Base-by-base conservation (phyloP, 257 asterid genomes). In the Solanum acaule region DNA sequence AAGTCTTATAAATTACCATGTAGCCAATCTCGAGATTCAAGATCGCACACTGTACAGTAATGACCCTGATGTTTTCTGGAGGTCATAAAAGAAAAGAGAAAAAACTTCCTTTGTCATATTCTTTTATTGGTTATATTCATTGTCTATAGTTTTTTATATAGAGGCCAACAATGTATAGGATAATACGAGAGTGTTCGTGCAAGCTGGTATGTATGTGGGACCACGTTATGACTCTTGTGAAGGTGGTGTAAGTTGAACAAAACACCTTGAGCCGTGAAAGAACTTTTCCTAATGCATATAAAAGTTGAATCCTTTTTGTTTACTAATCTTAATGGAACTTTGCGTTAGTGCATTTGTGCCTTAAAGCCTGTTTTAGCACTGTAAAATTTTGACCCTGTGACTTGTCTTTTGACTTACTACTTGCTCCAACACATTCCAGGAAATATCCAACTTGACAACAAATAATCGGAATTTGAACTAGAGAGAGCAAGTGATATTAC, bases 21-120 rank as follows among this genome's bases (percentile, higher is more conserved):
- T 95, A 40, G 98, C 98, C 38, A 96, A 96, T 92, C 98, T 96
- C 22, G 98, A 96, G 95, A 92, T 94, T 93, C 98, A 96, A 92
- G 99, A 96, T 81, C 95, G 91, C 84, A 93, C 99, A 37, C 87
- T 94, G 91, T 95, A 96, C 93, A 96, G 95, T 91, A 88, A 87
- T 86, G 96, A 94, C 84, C 95, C 97, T 59, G 89, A 88, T 63
- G 94, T 93, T 78, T 96, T 96, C 93, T 96, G 98, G 98, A 93
- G 94, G 88, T 90, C 94, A 27, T 95, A 93, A 94, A 85, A 42
- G 83, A 25, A 40, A 20, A 31, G 6, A 14, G 6, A 38, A 18
- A 82, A 72, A 12, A 4, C 49, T 4, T 20, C 38, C 9, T 16
- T 44, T 46, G 20, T 81, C 29, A 81, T 56, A 56, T 81, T 81